Evolutionary conservation across 176 grass and related monocot species (phyloP).

Genomic region (Oryza rufipogon): DNA sequence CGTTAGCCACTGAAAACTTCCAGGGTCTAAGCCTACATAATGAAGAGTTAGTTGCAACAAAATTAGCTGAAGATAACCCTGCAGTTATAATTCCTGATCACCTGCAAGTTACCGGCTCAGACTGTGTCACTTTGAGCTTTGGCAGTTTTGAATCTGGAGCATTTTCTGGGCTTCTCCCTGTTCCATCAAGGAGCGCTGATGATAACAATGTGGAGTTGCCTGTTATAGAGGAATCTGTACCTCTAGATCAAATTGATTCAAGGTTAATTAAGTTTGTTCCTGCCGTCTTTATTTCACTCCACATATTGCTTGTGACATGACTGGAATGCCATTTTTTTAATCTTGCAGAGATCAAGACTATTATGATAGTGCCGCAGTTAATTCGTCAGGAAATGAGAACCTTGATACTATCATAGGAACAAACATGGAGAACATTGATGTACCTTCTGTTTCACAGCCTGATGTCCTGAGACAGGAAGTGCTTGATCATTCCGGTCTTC

Average conservation of each 20-base stretch:
- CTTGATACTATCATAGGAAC: constrained; percentile 55
- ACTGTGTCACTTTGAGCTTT: constrained; percentile 88
- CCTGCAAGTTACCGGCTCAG: constrained; percentile 83
- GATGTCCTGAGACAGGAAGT: constrained; percentile 63
- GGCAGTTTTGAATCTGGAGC: constrained; percentile 96
- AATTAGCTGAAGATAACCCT: constrained; percentile 67
- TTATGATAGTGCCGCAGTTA: constrained; percentile 56
- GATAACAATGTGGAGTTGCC: constrained; percentile 55
- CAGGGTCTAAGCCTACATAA: constrained; percentile 73
- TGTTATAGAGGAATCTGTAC: constrained; percentile 54
- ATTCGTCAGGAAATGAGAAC: constrained; percentile 50
- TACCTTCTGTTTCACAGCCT: constrained; percentile 71
- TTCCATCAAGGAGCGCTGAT: constrained; percentile 45
- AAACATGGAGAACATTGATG: constrained; percentile 64
- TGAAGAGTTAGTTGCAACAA: constrained; percentile 55
- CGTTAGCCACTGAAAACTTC: constrained; percentile 60
- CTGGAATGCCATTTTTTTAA: constrained; percentile 15
- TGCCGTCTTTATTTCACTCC: constrained; percentile 20
- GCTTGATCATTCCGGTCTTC: constrained; percentile 69
- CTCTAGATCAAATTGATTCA: constrained; percentile 62
- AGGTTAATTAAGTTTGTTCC: constrained; percentile 50
- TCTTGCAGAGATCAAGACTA: constrained; percentile 77
- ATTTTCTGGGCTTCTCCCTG: constrained; percentile 83
- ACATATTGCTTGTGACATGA: background rate
- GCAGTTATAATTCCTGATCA: constrained; percentile 99